phyloP scores from a whole-genome alignment of 768 basidiomycete species.

The Lactifluus echinatus region DNA sequence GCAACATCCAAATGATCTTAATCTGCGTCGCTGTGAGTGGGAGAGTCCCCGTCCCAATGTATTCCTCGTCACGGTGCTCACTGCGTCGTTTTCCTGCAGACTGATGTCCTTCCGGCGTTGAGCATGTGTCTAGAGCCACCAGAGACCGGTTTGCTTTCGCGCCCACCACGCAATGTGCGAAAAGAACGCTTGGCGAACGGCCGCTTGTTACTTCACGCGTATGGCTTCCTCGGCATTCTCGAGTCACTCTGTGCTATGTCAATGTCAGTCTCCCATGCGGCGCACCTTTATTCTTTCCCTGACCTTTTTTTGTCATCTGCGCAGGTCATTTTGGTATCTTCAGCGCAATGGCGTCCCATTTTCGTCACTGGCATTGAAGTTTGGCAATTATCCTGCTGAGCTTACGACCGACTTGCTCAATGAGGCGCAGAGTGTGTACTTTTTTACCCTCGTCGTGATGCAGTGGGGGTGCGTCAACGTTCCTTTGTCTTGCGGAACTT shows the following conservation, averaged over 20 bases:
- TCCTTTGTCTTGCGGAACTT: background rate
- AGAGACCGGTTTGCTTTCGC: constrained; percentile 47
- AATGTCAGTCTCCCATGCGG: constrained; percentile 35
- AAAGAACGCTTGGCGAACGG: constrained; percentile 47
- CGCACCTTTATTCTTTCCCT: background rate
- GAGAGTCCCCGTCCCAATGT: no score
- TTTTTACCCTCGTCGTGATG: constrained; percentile 46
- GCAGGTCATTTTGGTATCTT: constrained; percentile 36
- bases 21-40: constrained; percentile 38
- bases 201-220: constrained; percentile 48
- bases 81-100: constrained; percentile 21
- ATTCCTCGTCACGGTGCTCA: background rate
- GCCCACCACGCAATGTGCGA: constrained; percentile 47
- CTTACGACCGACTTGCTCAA: constrained; percentile 35
- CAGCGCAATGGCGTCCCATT: constrained; percentile 41
- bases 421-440: constrained; percentile 45
- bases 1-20: constrained; percentile 37
- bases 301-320: background rate
- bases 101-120: constrained; percentile 48
- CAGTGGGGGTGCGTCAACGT: constrained; percentile 37
- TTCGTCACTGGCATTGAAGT: constrained; percentile 38
- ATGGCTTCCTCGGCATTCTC: constrained; percentile 44
- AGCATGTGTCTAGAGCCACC: constrained; percentile 51
- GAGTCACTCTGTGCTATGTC: constrained; percentile 41
- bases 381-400: constrained; percentile 33